These are phyloP conservation scores for Podosphaera fusca DNA, from an alignment of 2,329 filamentous ascomycete genomes.

Conservation along the genomic window DNA sequence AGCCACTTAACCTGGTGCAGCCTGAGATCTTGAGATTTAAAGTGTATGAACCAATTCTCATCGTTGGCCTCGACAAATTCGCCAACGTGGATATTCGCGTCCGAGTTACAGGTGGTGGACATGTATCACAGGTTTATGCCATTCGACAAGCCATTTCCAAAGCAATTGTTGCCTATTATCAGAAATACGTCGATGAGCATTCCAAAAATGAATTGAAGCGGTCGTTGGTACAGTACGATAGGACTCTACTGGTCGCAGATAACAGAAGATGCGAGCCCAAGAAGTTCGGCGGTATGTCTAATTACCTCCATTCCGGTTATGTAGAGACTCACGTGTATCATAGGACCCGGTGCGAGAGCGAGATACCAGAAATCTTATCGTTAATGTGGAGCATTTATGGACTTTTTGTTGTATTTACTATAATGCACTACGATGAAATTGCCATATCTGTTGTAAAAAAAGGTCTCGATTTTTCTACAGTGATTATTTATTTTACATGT, in stretches of 20 bases:
- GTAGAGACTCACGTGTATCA: slow-evolving; percentile 20
- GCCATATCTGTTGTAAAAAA: too few relatives aligned
- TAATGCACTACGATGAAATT: background rate
- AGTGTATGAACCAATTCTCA: slow-evolving; percentile 97
- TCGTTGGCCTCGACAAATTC: slow-evolving; percentile 95
- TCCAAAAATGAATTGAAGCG: slow-evolving; percentile 99
- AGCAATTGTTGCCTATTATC: slow-evolving; percentile 94
- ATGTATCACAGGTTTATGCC: slow-evolving; percentile 93
- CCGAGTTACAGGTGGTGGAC: slow-evolving; percentile 88
- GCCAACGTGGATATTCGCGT: slow-evolving; percentile 91
- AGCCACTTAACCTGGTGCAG: slow-evolving; percentile 80
- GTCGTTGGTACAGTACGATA: slow-evolving; percentile 85
- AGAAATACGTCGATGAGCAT: slow-evolving; percentile 99
- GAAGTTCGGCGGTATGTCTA: slow-evolving; percentile 40
- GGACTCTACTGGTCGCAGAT: slow-evolving; percentile 93
- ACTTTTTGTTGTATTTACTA: background rate
- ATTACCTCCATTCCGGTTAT: background rate
- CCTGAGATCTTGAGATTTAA: slow-evolving; percentile 97
- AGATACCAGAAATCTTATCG: slow-evolving; percentile 99
- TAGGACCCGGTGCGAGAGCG: slow-evolving; percentile 78
- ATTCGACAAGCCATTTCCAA: slow-evolving; percentile 98
- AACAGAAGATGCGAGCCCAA: slow-evolving; percentile 98
- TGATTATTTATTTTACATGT: too few relatives aligned
- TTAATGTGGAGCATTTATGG: slow-evolving; percentile 31
- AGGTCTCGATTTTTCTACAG: too few relatives aligned